Evolutionary conservation across 345 rosid species (phyloP), one percentile per base, ranked within the genome.

Genomic region (Heritiera littoralis): DNA sequence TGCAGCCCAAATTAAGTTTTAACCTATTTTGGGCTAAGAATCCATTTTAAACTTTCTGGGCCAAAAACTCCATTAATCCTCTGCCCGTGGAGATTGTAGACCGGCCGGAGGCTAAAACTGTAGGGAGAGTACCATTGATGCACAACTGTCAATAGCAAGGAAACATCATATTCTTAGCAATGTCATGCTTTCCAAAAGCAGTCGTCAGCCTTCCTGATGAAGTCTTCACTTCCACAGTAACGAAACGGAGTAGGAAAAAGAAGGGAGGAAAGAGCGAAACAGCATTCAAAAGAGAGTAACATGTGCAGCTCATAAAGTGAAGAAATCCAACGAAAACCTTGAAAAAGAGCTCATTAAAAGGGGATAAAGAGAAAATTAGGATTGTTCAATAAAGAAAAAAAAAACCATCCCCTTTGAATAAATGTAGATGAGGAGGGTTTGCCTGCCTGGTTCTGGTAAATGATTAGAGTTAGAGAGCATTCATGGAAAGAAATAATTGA

Each of bases 261-360:
- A 12, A 0, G 18, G 14, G 55, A 1, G 0, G 10, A 35, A 35
- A 35, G n/a, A 5, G 56, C 7, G 56, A 15, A 6, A 52, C 7
- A 14, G 49, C 49, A 46, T 46, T 46, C 49, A 10, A 64, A 32
- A 41, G 18, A n/a, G 32, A 9, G 51, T 41, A n/a, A 43, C 9
- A 67, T 67, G 72, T 67, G 72, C 72, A 43, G 35, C 54, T 49
- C 72, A 45, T 46, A 45, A 68, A 68, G 72, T 45, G 35, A 68
- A 45, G 32, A 45, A 43, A 18, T 68, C 54, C 7, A 45, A 68
- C 13, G 32, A 30, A 67, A 67, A 43, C 32, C 72, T 67, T 43
- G 23, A 20, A 45, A 43, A 41, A 45, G 3, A 68, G 17, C 55
- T 51, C 55, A 13, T 51, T 51, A 13, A 51, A 51, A 51, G 55